Base-by-base conservation (phyloP, 345 rosid species). In the Balakata baccata region DNA sequence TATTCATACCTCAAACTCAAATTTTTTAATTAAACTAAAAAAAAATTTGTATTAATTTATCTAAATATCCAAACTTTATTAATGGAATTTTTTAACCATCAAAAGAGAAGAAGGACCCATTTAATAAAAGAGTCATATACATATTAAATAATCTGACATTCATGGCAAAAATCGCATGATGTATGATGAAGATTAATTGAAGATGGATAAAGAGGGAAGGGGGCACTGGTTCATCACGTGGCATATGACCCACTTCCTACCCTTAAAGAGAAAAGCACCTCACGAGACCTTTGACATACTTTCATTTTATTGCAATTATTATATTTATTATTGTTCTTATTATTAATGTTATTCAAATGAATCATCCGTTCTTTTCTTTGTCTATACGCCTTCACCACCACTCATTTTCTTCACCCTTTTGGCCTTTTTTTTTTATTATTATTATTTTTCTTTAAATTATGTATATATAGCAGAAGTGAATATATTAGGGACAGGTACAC, bases 151-250 rank as follows among this genome's bases (percentile, higher is more conserved):
- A 63, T 51, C 52, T 71, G 83, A 72, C 72, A 81, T 23, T 63
- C 72, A 78, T 62, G 69, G 77, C 73, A 61, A 74, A 82, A 80
- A 74, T 74, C 74, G 71, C 53, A 78, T 72, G 58, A 79, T 64
- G 51, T 23, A 18, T 37, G 66, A 61, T 76, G 71, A 65, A 60
- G 62, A 56, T 58, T 29, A 29, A 29, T 29, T 29, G 23, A 60
- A 58, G 29, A 22, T 67, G 82, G 75, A 70, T 75, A 65, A 61
- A 46, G 46, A 54, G 59, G 43, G 50, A 38, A 47, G 53, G 46
- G 14, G 47, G 51, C 4, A 82, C 68, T 56, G 85, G 86, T 79
- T 77, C 81, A 85, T 81, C 97, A 93, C 93, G 95, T 93, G 97
- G 85, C 78, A 77, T 47, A 51, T 82, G 95, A 64, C 95, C 95